A percentile compares a stretch with the other conserved stretches of the same genome.
These are phyloP conservation scores for Cyberlindnera euphorbiae DNA, from an alignment of 805 yeast species.

Conservation along the genomic window DNA sequence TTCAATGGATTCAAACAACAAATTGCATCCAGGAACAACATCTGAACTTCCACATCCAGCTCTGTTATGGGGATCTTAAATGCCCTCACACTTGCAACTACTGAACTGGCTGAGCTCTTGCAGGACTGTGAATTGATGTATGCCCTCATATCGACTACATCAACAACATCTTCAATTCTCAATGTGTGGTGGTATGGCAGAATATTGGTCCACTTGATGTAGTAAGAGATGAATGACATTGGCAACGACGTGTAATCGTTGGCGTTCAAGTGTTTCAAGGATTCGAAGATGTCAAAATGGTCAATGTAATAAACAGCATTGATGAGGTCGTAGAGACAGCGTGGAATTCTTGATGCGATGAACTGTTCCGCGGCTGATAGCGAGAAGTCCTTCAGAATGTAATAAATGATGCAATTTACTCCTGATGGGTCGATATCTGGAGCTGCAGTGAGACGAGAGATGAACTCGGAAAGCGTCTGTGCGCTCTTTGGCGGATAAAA, in stretches of 20 bases:
- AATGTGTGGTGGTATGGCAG: conserved; percentile 20
- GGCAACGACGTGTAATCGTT: conserved; percentile 7
- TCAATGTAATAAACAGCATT: conserved; percentile 23
- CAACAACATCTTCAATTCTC: conserved; percentile 1
- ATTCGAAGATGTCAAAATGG: conserved; percentile 20
- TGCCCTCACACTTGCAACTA: conserved; percentile 15
- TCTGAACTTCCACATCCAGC: conserved; percentile 16
- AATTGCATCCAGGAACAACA: conserved; percentile 20
- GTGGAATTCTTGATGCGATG: conserved; percentile 6
- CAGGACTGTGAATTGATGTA: conserved; percentile 12
- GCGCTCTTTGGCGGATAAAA: conserved; percentile 24
- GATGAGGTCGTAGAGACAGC: conserved; percentile 16
- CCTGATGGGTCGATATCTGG: conserved; percentile 7
- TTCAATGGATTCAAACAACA: conserved; percentile 13
- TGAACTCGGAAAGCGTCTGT: conserved; percentile 14
- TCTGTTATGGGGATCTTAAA: conserved; percentile 13
- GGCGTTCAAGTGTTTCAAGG: conserved; percentile 14
- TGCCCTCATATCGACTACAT: conserved; percentile 10
- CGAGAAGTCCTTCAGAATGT: conserved; percentile 24
- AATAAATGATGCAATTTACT: conserved; percentile 18
- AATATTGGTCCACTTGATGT: conserved; percentile 21
- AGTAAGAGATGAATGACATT: conserved; percentile 16
- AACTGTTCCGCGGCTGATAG: conserved; percentile 17
- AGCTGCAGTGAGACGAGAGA: conserved; percentile 8
- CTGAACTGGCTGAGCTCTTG: conserved; percentile 20